These are phyloP conservation scores for Dacryopinax spathularia DNA, from an alignment of 768 basidiomycete species.

Conservation along the genomic window DNA sequence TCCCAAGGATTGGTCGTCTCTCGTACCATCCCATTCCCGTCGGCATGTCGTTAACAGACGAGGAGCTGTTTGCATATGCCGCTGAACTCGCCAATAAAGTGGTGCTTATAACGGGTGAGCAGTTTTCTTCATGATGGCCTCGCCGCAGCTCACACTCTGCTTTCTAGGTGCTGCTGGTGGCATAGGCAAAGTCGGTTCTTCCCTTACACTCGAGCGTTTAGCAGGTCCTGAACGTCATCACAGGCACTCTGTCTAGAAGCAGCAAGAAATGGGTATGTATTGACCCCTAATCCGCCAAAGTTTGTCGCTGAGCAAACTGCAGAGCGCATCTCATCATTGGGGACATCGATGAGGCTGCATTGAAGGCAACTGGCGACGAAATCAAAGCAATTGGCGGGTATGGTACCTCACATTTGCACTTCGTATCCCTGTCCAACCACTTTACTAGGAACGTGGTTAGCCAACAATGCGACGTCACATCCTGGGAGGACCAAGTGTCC, in stretches of 20 bases:
- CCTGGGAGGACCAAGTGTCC: slow-evolving; percentile 40
- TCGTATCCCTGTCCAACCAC: background rate
- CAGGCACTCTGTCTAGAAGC: slow-evolving; percentile 20
- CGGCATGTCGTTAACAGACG: slow-evolving; percentile 22
- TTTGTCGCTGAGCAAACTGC: background rate
- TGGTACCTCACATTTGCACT: slow-evolving; percentile 11
- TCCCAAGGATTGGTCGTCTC: background rate
- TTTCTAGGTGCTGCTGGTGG: background rate
- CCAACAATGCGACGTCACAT: slow-evolving; percentile 36
- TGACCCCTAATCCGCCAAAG: background rate
- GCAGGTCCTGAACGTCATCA: background rate
- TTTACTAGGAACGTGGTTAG: slow-evolving; percentile 30
- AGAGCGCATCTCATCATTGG: slow-evolving; percentile 42
- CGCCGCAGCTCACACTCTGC: background rate
- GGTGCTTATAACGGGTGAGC: slow-evolving; percentile 39
- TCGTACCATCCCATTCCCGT: background rate
- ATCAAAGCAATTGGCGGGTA: slow-evolving; percentile 35
- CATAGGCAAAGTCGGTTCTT: background rate
- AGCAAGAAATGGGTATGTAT: slow-evolving; percentile 26
- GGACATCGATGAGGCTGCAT: slow-evolving; percentile 33
- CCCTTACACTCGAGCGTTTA: background rate
- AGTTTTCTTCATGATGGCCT: background rate
- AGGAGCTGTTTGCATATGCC: slow-evolving; percentile 31
- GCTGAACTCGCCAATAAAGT: slow-evolving; percentile 33
- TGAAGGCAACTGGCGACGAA: slow-evolving; percentile 28